Evolutionary conservation across 2,329 filamentous ascomycete genomes (phyloP).

Genomic region (Knoxdaviesia proteae): DNA sequence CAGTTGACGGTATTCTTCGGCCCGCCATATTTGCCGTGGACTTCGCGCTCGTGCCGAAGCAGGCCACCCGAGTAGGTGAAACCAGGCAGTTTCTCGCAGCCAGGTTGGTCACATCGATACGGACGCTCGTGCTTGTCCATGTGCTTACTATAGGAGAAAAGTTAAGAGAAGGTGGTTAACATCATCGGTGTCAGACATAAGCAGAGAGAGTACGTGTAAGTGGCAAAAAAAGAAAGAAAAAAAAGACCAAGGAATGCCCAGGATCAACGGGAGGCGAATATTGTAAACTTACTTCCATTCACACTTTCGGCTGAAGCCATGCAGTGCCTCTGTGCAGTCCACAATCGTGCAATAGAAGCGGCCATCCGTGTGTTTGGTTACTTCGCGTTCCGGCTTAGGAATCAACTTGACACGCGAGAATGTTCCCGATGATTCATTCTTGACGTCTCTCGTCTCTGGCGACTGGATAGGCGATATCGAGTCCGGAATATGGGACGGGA

Average conservation of each 20-base stretch:
- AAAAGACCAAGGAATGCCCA: background rate
- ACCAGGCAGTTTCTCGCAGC: constrained; percentile 76
- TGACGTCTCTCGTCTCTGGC: constrained; percentile 4
- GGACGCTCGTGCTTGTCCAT: constrained; percentile 97
- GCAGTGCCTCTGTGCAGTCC: constrained; percentile 44
- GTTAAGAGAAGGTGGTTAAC: constrained; percentile 7
- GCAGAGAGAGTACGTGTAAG: no score
- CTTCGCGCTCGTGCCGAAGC: constrained; percentile 75
- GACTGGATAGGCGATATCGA: constrained; percentile 1
- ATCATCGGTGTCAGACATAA: background rate
- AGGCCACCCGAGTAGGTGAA: constrained; percentile 92
- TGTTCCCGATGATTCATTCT: no score
- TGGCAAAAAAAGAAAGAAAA: background rate
- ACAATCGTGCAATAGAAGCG: constrained; percentile 55
- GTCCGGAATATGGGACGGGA: background rate
- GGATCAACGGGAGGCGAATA: background rate
- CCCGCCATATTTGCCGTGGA: constrained; percentile 76
- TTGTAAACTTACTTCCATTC: constrained; percentile 69
- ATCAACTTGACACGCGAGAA: constrained; percentile 27
- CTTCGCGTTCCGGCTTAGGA: constrained; percentile 35
- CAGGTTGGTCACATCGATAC: constrained; percentile 65
- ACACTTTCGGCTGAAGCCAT: constrained; percentile 61
- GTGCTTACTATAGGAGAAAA: constrained; percentile 47
- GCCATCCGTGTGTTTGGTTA: constrained; percentile 44
- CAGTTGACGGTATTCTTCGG: constrained; percentile 77